phyloP scores from a whole-genome alignment of 108 stramenopile species.

The Mediolabrus comicus region DNA sequence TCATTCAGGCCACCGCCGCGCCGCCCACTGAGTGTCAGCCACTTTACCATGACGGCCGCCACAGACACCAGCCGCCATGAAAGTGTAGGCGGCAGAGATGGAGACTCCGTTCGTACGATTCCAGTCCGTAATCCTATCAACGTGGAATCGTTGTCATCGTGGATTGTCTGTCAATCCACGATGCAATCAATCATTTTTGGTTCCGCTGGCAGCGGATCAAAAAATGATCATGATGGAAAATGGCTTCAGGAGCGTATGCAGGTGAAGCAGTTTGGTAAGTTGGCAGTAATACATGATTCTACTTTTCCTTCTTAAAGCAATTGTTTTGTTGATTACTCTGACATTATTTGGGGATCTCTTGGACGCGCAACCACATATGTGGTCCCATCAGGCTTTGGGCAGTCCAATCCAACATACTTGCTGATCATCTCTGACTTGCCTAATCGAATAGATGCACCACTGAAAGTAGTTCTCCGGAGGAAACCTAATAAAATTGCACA shows the following conservation, averaged over 20 bases:
- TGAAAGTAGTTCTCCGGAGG: constrained; percentile 75
- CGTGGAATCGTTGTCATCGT: not conserved
- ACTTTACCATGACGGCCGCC: not conserved
- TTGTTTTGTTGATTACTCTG: not conserved
- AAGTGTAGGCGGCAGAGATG: too few species aligned
- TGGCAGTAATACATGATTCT: too few species aligned
- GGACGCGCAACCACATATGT: not conserved
- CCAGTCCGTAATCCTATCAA: not conserved
- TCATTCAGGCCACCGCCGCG: too few species aligned
- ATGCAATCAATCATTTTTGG: not conserved
- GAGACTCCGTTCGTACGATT: not conserved
- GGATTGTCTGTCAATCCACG: not conserved
- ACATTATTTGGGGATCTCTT: too few species aligned
- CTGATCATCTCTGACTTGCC: constrained; percentile 38
- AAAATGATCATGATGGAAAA: not conserved
- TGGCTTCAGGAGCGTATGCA: not conserved
- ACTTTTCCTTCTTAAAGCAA: too few species aligned
- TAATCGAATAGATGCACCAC: not conserved
- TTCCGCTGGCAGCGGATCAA: not conserved
- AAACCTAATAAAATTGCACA: constrained; percentile 86
- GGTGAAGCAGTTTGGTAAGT: not conserved
- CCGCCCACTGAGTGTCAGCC: not conserved
- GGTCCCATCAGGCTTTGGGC: constrained; percentile 77
- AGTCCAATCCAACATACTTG: constrained; percentile 95
- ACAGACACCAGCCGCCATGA: not conserved